Percentiles rank a stretch among this genome's conserved stretches.
Conservation (phyloP, 441 rosid species). For the Monsonia emarginata region DNA sequence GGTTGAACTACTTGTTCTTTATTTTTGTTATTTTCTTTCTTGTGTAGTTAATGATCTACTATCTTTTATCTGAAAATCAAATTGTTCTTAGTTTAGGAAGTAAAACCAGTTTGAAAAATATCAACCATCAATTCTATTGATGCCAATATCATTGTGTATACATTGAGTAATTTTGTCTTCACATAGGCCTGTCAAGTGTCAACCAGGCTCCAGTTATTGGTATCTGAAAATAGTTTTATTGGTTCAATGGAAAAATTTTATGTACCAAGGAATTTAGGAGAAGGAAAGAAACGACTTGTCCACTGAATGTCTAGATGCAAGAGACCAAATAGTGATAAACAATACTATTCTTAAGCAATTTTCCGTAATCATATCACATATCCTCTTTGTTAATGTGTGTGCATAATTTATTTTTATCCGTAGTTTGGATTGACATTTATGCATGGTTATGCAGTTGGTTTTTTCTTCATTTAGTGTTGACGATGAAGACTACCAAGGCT, state of each 20-base stretch:
- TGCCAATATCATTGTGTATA: background rate
- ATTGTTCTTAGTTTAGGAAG: background rate
- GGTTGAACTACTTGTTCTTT: conserved; percentile 3
- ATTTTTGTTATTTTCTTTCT: background rate
- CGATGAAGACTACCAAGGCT: conserved; percentile 87
- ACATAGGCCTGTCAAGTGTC: background rate
- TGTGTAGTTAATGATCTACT: background rate
- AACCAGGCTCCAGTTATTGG: background rate
- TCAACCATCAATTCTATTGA: background rate
- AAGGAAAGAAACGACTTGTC: background rate
- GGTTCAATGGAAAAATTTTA: background rate
- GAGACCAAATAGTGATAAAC: background rate
- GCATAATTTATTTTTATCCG: background rate
- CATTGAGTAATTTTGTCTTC: background rate
- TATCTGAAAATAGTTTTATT: background rate
- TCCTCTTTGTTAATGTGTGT: background rate
- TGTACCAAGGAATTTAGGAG: background rate
- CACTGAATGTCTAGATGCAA: background rate
- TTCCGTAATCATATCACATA: background rate
- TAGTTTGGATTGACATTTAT: background rate
- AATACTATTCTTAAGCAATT: background rate
- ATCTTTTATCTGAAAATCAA: background rate
- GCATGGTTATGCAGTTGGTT: conserved; percentile 47
- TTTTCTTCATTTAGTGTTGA: conserved; percentile 76
- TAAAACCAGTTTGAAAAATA: conserved; percentile 1